A percentile compares a stretch with the other conserved stretches of the same genome.
These are phyloP conservation scores for Phytopythium oedochilum DNA, from an alignment of 352 stramenopile genomes.

Conservation along the genomic window DNA sequence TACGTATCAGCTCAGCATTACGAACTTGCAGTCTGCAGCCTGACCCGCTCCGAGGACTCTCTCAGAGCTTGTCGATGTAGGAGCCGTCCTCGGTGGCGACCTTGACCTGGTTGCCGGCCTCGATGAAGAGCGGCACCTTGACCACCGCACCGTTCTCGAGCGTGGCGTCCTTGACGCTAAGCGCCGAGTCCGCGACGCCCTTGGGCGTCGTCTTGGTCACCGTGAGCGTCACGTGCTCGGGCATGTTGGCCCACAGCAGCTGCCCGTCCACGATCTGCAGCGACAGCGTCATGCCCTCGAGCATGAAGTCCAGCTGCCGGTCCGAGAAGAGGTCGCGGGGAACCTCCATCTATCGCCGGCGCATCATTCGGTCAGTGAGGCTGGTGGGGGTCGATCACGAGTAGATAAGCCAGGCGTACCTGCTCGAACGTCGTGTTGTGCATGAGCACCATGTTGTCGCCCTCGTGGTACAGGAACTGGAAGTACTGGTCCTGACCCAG, in stretches of 20 bases:
- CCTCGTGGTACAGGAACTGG: slow-evolving; percentile 82
- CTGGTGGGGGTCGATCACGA: too few species aligned
- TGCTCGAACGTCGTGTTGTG: slow-evolving; percentile 78
- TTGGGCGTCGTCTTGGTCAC: slow-evolving; percentile 80
- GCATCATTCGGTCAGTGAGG: too few species aligned
- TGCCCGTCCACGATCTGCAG: slow-evolving; percentile 84
- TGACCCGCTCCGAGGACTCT: background rate
- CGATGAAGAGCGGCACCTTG: slow-evolving; percentile 83
- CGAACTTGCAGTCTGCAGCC: background rate
- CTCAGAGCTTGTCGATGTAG: slow-evolving; percentile 78
- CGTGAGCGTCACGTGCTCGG: slow-evolving; percentile 67
- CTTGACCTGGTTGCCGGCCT: slow-evolving; percentile 72
- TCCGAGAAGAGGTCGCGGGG: slow-evolving; percentile 59
- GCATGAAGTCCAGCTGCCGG: slow-evolving; percentile 71
- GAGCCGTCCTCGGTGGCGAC: slow-evolving; percentile 67
- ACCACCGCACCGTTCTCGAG: slow-evolving; percentile 73
- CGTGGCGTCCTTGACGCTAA: slow-evolving; percentile 82
- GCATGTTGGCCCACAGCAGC: slow-evolving; percentile 85
- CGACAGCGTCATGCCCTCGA: slow-evolving; percentile 75
- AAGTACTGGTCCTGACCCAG: slow-evolving; percentile 68
- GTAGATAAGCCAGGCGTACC: slow-evolving; percentile 22
- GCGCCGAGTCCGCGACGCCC: slow-evolving; percentile 62
- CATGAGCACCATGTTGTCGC: slow-evolving; percentile 80
- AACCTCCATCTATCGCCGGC: slow-evolving; percentile 57
- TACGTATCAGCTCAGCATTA: too few species aligned